Base-by-base conservation (phyloP, 805 yeast genomes). In the Kazachstania africana region DNA sequence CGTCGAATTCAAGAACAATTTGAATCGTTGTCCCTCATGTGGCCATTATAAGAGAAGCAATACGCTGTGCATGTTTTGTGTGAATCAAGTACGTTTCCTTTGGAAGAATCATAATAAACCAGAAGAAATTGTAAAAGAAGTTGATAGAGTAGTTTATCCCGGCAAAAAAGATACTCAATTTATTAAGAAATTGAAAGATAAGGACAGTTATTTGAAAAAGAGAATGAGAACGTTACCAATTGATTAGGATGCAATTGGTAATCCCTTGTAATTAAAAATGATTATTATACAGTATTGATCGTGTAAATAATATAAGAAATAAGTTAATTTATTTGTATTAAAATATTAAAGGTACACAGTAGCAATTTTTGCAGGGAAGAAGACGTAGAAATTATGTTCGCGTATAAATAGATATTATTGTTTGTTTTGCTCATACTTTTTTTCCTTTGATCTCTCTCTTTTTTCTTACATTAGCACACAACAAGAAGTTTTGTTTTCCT, bases 11-110 rank as follows among this genome's bases (percentile, higher is more conserved):
- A 66, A 81, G 41, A 70, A 75, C 34, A 78, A 82, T 51, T 63
- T 91, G 48, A 83, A 79, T 39, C 72, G 94, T 54, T 88, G 98
- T 54, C 96, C 97, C 3, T 78, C 95, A 0, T 88, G 98, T 62
- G 98, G 98, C 27, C 78, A 81, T 39, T 78, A 73, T 45, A 91
- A 88, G 60, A 70, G 95, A 50, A 75, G 91, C 2, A 94, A 91
- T 57, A 75, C 85, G 35, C 65, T 88, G 46, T 88, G 98, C 60
- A 83, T 84, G 93, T 72, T 80, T 49, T 88, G 98, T 62, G 87
- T 83, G 36, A 72, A 69, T 20, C 85, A 85, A 52, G 79, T 91
- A 49, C 77, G 73, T 53, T 63, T 69, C 35, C 64, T 78, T 27
- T 83, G 95, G 82, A 78, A 72, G 44, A 51, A 46, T 18, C 55